Percentiles rank a stretch among this genome's conserved stretches.
phyloP scores from a whole-genome alignment of 345 rosid species.

The Bruguiera gymnorhiza region DNA sequence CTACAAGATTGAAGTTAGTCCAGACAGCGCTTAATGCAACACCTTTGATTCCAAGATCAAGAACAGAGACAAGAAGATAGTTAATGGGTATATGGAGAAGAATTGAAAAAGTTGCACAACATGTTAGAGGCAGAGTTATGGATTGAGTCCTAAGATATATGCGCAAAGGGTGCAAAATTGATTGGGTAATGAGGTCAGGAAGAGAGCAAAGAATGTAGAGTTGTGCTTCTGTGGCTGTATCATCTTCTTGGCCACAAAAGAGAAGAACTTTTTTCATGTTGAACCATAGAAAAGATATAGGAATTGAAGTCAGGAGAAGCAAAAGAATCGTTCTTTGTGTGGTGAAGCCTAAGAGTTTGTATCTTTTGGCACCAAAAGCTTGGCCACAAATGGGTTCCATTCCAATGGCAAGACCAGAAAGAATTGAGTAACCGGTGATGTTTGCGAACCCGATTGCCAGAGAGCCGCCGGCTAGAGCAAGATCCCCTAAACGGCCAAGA shows the following conservation, averaged over 20 bases:
- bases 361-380: slow-evolving; percentile 46
- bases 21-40: slow-evolving; percentile 35
- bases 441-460: slow-evolving; percentile 44
- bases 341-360: slow-evolving; percentile 28
- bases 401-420: slow-evolving; percentile 71
- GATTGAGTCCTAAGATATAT: slow-evolving; percentile 42
- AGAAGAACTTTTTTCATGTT: slow-evolving; percentile 36
- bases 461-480: slow-evolving; percentile 46
- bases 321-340: slow-evolving; percentile 41
- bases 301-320: slow-evolving; percentile 35
- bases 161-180: slow-evolving; percentile 43
- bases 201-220: slow-evolving; percentile 32
- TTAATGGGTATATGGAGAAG: slow-evolving; percentile 66
- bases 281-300: slow-evolving; percentile 42
- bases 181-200: slow-evolving; percentile 45
- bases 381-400: slow-evolving; percentile 52
- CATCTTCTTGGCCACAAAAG: slow-evolving; percentile 38
- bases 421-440: slow-evolving; percentile 86
- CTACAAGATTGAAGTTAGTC: slow-evolving; percentile 38
- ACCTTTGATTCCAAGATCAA: slow-evolving; percentile 42
- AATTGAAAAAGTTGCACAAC: slow-evolving; percentile 57
- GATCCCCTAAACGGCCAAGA: slow-evolving; percentile 48
- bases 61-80: slow-evolving; percentile 30
- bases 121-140: slow-evolving; percentile 63
- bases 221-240: slow-evolving; percentile 36